Base-by-base conservation (phyloP, 106 monocot genomes). In the Ottelia alismoides region DNA sequence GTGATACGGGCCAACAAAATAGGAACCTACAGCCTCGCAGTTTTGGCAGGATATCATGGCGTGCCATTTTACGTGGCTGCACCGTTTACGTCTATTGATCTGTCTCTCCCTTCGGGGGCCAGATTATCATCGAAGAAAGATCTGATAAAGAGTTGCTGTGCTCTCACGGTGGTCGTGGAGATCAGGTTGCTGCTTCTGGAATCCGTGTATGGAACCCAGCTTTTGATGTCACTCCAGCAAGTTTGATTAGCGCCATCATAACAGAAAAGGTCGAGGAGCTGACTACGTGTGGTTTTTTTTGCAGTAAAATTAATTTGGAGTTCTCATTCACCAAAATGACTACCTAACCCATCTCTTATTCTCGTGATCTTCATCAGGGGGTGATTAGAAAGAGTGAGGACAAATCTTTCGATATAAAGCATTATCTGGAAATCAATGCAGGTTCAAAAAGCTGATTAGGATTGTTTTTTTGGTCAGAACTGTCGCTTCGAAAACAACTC, bases 1-100 rank as follows among this genome's bases (percentile, higher is more conserved):
- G 87, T 62, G 87, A 87, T 24, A 87, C 87, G n/a, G 19, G 87
- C 87, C 3, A 87, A 87, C 66, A 87, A 87, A 65, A 87, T 87
- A 31, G 87, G 87, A 69, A 87, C 87, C 3, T 87, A 87, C 70
- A 81, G 50, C 55, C 68, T 82, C 22, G 87, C 87, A 22, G 32
- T 87, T 47, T 78, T 46, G 25, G 87, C 87, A 52, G 69, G 50
- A 11, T 74, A 74, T 61, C 87, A 87, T 52, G 58, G 59, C 4
- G 49, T 87, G 21, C 71, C 81, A 52, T 87, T 87, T 69, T 87
- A 78, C 52, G 74, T 87, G 18, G 87, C 87, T 32, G 87, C 87
- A 3, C 87, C 87, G 18, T 11, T 81, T 32, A 87, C 81, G 51
- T 87, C 87, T 17, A 82, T 87, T 58, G 87, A 87, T 63, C 72